Percentiles rank a stretch among this genome's conserved stretches.
phyloP scores from a whole-genome alignment of 2,329 filamentous ascomycete species.

The Monilinia vaccinii-corymbosi region DNA sequence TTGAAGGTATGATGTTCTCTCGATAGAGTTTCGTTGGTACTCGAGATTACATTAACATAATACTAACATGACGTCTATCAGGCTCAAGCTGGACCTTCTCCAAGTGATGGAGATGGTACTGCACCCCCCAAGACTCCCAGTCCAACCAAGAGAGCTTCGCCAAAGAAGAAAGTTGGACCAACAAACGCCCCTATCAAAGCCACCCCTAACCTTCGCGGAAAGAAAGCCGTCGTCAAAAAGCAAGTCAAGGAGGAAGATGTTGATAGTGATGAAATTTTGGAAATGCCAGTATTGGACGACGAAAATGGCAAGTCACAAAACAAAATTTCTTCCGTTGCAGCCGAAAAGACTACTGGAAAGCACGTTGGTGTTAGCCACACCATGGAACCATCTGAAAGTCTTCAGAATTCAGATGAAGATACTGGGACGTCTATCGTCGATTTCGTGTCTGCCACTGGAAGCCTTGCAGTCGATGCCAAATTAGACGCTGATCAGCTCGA shows the following conservation, averaged over 20 bases:
- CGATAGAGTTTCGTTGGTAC: rapidly evolving
- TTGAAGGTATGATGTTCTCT: constrained; percentile 6
- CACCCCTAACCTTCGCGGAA: not conserved
- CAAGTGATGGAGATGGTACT: not conserved
- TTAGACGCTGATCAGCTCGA: not conserved
- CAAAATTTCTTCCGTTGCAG: not conserved
- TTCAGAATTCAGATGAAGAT: not conserved
- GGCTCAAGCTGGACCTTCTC: not conserved
- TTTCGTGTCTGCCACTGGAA: not conserved
- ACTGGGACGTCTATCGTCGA: not conserved
- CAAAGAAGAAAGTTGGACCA: not conserved
- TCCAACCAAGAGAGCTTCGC: not conserved
- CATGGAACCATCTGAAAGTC: not conserved
- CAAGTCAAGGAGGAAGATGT: not conserved
- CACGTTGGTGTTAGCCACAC: not conserved
- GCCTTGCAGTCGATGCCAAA: not conserved
- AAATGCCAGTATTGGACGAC: not conserved
- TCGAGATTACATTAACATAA: not conserved
- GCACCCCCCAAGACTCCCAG: not conserved
- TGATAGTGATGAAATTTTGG: not conserved
- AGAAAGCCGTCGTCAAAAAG: not conserved
- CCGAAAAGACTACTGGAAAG: not conserved
- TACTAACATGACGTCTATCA: not conserved
- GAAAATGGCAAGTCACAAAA: not conserved
- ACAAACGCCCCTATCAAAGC: not conserved